A percentile compares a stretch with the other conserved stretches of the same genome.
Conservation (phyloP, 2,329 filamentous ascomycete species). For the Nigrospora sphaerica region DNA sequence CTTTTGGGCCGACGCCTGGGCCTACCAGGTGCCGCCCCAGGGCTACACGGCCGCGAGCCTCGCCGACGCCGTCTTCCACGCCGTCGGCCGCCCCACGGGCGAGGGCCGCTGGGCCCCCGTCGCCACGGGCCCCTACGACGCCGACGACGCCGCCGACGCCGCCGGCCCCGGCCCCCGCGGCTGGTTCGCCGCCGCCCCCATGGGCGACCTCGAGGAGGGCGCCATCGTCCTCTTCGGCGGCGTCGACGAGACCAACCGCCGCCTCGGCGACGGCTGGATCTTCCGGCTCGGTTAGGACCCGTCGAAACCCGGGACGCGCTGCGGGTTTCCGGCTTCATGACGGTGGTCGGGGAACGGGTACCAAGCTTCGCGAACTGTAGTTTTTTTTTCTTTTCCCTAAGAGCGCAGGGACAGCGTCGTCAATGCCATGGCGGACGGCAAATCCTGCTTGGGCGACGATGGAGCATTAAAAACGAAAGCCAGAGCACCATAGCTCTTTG, state of each 20-base stretch:
- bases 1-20: slow-evolving; percentile 57
- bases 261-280: slow-evolving; percentile 58
- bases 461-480: no score
- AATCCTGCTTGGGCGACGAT: no score
- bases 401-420: no score
- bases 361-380: slow-evolving; percentile 1
- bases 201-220: slow-evolving; percentile 53
- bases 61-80: slow-evolving; percentile 46
- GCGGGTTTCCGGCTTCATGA: background rate
- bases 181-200: slow-evolving; percentile 48
- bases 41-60: slow-evolving; percentile 49
- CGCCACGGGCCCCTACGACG: slow-evolving; percentile 39
- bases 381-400: slow-evolving; percentile 1
- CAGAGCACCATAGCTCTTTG: no score
- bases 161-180: slow-evolving; percentile 46
- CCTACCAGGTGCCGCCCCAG: slow-evolving; percentile 51
- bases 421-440: no score
- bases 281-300: slow-evolving; percentile 38
- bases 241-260: slow-evolving; percentile 39
- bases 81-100: slow-evolving; percentile 43
- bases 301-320: background rate
- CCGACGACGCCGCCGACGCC: slow-evolving; percentile 37
- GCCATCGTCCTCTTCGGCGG: slow-evolving; percentile 57
- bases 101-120: slow-evolving; percentile 54
- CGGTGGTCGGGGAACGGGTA: background rate